phyloP scores from a whole-genome alignment of 805 yeast species.

The Dipodascus geniculatus region DNA sequence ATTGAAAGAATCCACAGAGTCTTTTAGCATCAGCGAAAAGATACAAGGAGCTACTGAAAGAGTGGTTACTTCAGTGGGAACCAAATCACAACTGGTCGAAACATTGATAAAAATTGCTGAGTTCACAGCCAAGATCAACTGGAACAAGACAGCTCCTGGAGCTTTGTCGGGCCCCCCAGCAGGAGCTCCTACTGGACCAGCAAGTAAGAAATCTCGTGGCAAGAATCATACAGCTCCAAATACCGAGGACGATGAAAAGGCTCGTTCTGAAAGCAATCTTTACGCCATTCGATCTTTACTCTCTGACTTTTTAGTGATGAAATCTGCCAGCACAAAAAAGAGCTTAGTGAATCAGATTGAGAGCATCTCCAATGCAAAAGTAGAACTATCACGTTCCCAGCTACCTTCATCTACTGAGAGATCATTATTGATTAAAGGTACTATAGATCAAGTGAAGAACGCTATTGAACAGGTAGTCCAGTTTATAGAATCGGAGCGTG shows the following conservation, averaged over 20 bases:
- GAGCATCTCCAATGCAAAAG: neutral
- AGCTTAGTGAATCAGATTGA: neutral
- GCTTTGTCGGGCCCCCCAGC: neutral
- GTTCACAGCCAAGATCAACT: neutral
- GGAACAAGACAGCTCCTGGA: neutral
- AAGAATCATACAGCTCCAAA: neutral
- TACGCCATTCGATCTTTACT: neutral
- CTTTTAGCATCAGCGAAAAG: neutral
- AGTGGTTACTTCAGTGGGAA: neutral
- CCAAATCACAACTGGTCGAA: neutral
- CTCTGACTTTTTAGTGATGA: neutral
- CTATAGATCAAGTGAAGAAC: neutral
- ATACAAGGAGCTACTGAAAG: slow-evolving; percentile 2
- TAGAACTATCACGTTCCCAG: neutral
- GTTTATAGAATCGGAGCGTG: neutral
- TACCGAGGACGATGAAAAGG: neutral
- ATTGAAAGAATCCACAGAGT: neutral
- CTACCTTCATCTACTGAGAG: slow-evolving; percentile 2
- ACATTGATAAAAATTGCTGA: neutral
- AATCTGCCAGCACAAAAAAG: neutral
- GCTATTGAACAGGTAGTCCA: neutral
- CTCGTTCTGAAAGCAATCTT: neutral
- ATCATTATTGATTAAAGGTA: neutral
- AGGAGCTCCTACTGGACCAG: neutral
- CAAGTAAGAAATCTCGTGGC: neutral